phyloP scores from a whole-genome alignment of 2,329 filamentous ascomycete species.

The Trichoderma sp. region DNA sequence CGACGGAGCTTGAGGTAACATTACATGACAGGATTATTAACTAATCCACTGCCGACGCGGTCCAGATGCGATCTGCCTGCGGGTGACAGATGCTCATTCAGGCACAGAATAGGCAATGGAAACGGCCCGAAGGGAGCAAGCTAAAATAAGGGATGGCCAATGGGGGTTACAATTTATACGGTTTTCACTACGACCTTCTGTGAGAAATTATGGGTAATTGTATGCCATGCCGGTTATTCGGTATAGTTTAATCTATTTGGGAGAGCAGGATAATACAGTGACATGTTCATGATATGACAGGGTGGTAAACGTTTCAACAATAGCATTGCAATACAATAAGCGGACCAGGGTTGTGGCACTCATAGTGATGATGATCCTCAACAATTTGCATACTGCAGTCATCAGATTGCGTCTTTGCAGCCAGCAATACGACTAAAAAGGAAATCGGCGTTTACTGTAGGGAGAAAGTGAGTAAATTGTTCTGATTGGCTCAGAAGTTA shows the following conservation, averaged over 20 bases:
- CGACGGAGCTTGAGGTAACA: background rate
- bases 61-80: background rate
- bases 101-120: background rate
- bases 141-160: background rate
- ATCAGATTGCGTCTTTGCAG: background rate
- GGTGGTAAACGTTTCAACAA: background rate
- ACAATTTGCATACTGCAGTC: background rate
- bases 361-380: background rate
- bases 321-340: background rate
- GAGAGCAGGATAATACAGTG: background rate
- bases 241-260: background rate
- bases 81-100: background rate
- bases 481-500: background rate
- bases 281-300: background rate
- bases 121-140: slow-evolving; percentile 5
- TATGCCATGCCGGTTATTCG: background rate
- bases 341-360: background rate
- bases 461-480: background rate
- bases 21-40: background rate
- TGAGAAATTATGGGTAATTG: background rate
- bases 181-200: background rate
- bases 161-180: background rate
- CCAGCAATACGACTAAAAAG: background rate
- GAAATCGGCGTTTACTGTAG: background rate
- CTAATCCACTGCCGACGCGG: background rate